Percentiles rank a stretch among this genome's conserved stretches.
Conservation (phyloP, 208 protist species). For the Leishmania gerbilli region DNA sequence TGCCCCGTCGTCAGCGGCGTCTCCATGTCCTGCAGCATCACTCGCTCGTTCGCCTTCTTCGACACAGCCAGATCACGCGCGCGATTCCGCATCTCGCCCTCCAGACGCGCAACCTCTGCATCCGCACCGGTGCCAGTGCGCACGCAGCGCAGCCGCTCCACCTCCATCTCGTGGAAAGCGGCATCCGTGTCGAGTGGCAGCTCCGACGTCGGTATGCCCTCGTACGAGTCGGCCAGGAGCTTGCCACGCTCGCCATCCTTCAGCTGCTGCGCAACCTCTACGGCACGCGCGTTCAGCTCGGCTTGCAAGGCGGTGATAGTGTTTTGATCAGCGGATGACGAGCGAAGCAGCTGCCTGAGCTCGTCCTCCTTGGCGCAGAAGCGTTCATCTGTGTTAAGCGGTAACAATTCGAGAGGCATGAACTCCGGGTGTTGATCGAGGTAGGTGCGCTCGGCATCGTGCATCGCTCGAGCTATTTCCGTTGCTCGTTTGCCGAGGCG, state of each 20-base stretch:
- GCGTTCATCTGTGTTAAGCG: slow-evolving; percentile 53
- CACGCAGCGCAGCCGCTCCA: slow-evolving; percentile 36
- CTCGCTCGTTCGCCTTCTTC: slow-evolving; percentile 33
- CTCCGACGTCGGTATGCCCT: slow-evolving; percentile 31
- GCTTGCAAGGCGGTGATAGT: slow-evolving; percentile 36
- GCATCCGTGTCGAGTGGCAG: slow-evolving; percentile 8
- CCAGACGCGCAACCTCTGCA: slow-evolving; percentile 32
- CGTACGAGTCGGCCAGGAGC: slow-evolving; percentile 40
- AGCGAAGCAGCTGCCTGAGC: slow-evolving; percentile 35
- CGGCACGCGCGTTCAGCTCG: slow-evolving; percentile 29
- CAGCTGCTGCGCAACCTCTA: slow-evolving; percentile 8
- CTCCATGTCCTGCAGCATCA: not conserved
- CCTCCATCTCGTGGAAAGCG: slow-evolving; percentile 37
- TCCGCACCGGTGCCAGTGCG: slow-evolving; percentile 12
- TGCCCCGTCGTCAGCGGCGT: not conserved
- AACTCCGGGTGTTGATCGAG: slow-evolving; percentile 44
- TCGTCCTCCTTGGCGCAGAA: slow-evolving; percentile 48
- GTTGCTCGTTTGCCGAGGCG: slow-evolving; percentile 41
- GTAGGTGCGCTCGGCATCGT: slow-evolving; percentile 53
- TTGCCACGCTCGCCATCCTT: slow-evolving; percentile 52
- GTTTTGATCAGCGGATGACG: not conserved
- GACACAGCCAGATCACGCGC: slow-evolving; percentile 38
- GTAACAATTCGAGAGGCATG: slow-evolving; percentile 51
- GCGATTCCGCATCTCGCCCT: slow-evolving; percentile 40
- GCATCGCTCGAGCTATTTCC: slow-evolving; percentile 51